Percentiles rank a stretch among this genome's conserved stretches.
These are phyloP conservation scores for Aspergillus sp. DNA, from an alignment of 2,329 filamentous ascomycete genomes.

Conservation along the genomic window DNA sequence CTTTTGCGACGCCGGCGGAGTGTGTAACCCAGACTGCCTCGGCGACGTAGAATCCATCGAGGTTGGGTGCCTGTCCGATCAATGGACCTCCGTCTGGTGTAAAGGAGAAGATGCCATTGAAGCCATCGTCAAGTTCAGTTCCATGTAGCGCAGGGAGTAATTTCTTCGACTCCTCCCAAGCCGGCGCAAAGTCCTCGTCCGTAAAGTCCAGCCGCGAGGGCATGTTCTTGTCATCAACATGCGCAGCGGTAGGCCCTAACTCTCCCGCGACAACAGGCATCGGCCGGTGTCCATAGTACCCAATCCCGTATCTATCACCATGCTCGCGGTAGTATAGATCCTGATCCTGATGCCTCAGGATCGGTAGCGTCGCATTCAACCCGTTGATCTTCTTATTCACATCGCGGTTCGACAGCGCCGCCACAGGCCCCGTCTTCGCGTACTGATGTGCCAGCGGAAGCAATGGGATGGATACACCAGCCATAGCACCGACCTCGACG, in stretches of 20 bases:
- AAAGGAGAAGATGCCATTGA: constrained; percentile 67
- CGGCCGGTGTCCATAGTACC: constrained; percentile 63
- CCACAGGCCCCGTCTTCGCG: constrained; percentile 59
- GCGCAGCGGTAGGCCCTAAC: constrained; percentile 52
- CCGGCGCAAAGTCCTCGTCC: constrained; percentile 58
- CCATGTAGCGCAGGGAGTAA: constrained; percentile 55
- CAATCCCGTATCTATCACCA: constrained; percentile 62
- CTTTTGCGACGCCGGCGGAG: constrained; percentile 62
- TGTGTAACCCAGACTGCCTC: constrained; percentile 69
- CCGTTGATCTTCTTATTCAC: constrained; percentile 47
- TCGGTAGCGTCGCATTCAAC: constrained; percentile 52
- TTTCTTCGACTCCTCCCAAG: constrained; percentile 57
- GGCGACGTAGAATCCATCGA: constrained; percentile 64
- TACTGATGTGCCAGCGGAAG: constrained; percentile 65
- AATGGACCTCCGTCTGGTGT: constrained; percentile 64
- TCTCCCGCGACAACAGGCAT: constrained; percentile 60
- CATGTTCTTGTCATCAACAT: constrained; percentile 62
- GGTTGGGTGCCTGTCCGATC: constrained; percentile 56
- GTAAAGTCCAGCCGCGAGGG: constrained; percentile 64
- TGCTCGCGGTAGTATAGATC: constrained; percentile 67
- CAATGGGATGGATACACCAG: constrained; percentile 57
- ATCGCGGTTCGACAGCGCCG: constrained; percentile 40
- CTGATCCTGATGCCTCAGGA: constrained; percentile 62
- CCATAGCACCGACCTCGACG: constrained; percentile 63
- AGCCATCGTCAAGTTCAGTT: constrained; percentile 57